These are phyloP conservation scores for Discostella pseudostelligera DNA, from an alignment of 108 stramenopile genomes.

Conservation along the genomic window DNA sequence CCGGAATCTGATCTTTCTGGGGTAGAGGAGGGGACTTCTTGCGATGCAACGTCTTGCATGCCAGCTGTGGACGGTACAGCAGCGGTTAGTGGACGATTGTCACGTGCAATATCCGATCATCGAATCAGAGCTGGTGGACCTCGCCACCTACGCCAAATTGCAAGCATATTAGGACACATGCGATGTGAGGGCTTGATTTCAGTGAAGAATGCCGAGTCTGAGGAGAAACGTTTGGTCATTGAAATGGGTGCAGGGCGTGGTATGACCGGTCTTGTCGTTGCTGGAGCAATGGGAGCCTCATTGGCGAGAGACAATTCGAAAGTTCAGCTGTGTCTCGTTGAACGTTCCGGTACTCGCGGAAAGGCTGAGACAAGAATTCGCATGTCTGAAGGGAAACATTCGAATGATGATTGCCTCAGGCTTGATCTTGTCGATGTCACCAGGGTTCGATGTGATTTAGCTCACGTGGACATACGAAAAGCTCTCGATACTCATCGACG, in stretches of 20 bases:
- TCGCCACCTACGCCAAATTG: conserved; percentile 70
- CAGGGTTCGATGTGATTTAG: conserved; percentile 72
- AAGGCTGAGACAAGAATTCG: conserved; percentile 82
- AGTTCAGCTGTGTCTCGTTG: conserved; percentile 68
- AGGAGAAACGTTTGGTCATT: conserved; percentile 27
- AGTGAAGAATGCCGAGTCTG: background rate
- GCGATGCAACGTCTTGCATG: background rate
- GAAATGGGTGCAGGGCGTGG: conserved; percentile 89
- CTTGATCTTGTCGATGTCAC: conserved; percentile 54
- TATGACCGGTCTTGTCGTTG: conserved; percentile 71
- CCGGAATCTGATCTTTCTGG: conserved; percentile 55
- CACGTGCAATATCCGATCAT: conserved; percentile 38
- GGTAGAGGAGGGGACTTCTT: conserved; percentile 43
- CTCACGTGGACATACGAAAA: conserved; percentile 64
- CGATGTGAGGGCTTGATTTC: conserved; percentile 46
- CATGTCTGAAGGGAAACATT: conserved; percentile 22
- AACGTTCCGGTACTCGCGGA: conserved; percentile 68
- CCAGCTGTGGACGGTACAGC: background rate
- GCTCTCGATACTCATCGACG: conserved; percentile 23
- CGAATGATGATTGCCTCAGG: conserved; percentile 18
- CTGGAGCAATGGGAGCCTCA: conserved; percentile 54
- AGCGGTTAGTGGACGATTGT: conserved; percentile 18
- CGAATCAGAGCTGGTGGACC: conserved; percentile 70
- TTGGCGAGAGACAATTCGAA: background rate
- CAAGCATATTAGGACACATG: conserved; percentile 75